Conservation (phyloP, 2,329 filamentous ascomycete genomes). For the Fusarium albidum region DNA sequence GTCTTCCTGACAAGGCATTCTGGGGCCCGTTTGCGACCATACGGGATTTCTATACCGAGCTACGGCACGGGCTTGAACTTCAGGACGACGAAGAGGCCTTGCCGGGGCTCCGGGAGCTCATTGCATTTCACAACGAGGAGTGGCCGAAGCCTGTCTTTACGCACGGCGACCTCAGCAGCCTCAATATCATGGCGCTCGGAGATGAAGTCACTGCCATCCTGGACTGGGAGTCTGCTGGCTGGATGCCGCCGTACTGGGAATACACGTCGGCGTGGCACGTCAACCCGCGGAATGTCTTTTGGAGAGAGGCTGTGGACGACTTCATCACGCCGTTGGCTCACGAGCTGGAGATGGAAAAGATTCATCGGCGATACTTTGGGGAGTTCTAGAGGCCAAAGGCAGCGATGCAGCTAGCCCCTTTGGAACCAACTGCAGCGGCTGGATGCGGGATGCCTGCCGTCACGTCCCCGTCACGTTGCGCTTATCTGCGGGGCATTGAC, state of each 20-base stretch:
- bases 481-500: too few relatives aligned
- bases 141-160: slow-evolving; percentile 47
- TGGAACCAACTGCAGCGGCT: too few relatives aligned
- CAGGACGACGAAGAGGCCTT: neutral
- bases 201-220: slow-evolving; percentile 55
- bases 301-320: slow-evolving; percentile 26
- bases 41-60: slow-evolving; percentile 38
- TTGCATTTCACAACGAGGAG: slow-evolving; percentile 28
- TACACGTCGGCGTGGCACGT: slow-evolving; percentile 36
- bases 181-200: slow-evolving; percentile 52
- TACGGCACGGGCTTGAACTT: slow-evolving; percentile 16
- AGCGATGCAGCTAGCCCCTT: too few relatives aligned
- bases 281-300: slow-evolving; percentile 30
- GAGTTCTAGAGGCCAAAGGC: too few relatives aligned
- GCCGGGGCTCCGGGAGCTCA: slow-evolving; percentile 23
- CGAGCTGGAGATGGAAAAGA: slow-evolving; percentile 31
- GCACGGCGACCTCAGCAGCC: slow-evolving; percentile 53
- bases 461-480: too few relatives aligned
- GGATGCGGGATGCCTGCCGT: too few relatives aligned
- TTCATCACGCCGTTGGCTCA: slow-evolving; percentile 24
- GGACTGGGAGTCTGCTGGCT: slow-evolving; percentile 47
- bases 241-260: slow-evolving; percentile 47
- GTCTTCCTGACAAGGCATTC: slow-evolving; percentile 24
- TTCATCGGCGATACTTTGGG: slow-evolving; percentile 26
- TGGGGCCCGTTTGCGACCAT: slow-evolving; percentile 41